Evolutionary conservation across 1,284 basidiomycete genomes (phyloP), one percentile per base, ranked within the genome.

Genomic region (Acaromyces ingoldii): DNA sequence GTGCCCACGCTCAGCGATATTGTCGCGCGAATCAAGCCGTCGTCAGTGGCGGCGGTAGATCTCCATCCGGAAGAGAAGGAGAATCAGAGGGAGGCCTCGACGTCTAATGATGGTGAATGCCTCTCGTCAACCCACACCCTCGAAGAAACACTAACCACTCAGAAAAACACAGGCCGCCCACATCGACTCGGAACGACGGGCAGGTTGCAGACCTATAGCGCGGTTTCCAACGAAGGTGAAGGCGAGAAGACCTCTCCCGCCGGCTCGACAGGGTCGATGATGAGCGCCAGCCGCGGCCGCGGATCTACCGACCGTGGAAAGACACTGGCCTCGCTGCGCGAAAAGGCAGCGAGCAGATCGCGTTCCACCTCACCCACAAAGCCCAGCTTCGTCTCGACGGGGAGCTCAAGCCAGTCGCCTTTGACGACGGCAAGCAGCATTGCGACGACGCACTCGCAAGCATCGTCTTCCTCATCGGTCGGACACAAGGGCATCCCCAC

Each of bases 1-100:
- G n/a, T n/a, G 43, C 63, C 63, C 0, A 66, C 56, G 4, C 57
- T 66, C 42, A 62, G 61, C 34, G 63, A 66, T n/a, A 63, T 66
- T 30, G 61, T 61, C 22, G 63, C 63, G 4, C 53, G 61, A n/a
- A n/a, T n/a, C n/a, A n/a, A n/a, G n/a, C n/a, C n/a, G n/a, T n/a
- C n/a, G n/a, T n/a, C n/a, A n/a, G n/a, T n/a, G n/a, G n/a, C n/a
- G n/a, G n/a, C n/a, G n/a, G 24, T 48, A 29, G 39, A 45, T 37
- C 22, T 7, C n/a, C 4, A 4, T 13, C n/a, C 13, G 29, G n/a
- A n/a, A n/a, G n/a, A n/a, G 22, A 29, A 1, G 26, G 13, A 10
- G 17, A 13, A 13, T 30, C 2, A 1, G 9, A 19, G 3, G 13
- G 25, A 4, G 15, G 21, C 7, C 19, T 44, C n/a, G 30, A 6